phyloP scores from a whole-genome alignment of 2,329 filamentous ascomycete genomes.

The Tetracladium maxilliforme region DNA sequence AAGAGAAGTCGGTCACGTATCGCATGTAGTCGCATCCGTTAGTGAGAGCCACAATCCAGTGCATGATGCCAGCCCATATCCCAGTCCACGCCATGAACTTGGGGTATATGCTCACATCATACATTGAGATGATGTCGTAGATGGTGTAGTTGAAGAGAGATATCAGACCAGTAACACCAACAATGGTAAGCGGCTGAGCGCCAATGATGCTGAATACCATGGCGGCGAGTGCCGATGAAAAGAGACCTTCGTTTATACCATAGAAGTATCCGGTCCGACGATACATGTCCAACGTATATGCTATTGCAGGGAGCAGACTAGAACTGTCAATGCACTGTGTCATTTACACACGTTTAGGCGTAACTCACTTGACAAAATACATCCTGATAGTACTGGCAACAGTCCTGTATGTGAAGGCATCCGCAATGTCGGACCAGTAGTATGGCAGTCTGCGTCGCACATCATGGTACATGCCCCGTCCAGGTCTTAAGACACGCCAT shows the following conservation, averaged over 20 bases:
- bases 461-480: conserved; percentile 64
- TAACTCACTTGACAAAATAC: conserved; percentile 37
- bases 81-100: conserved; percentile 39
- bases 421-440: conserved; percentile 38
- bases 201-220: conserved; percentile 35
- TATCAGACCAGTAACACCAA: conserved; percentile 39
- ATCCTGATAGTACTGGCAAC: conserved; percentile 39
- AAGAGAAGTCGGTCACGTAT: conserved; percentile 58
- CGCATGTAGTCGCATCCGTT: conserved; percentile 43
- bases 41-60: conserved; percentile 35
- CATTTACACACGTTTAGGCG: conserved; percentile 1
- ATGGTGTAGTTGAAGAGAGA: conserved; percentile 44
- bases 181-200: conserved; percentile 38
- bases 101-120: conserved; percentile 33
- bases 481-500: conserved; percentile 24
- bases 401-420: conserved; percentile 37
- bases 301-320: conserved; percentile 39
- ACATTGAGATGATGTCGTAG: conserved; percentile 35
- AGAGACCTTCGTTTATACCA: conserved; percentile 39
- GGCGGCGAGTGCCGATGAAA: conserved; percentile 37
- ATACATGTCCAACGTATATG: conserved; percentile 43
- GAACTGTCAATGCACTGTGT: neutral
- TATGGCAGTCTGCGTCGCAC: conserved; percentile 59
- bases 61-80: conserved; percentile 44
- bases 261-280: conserved; percentile 36